Conservation (phyloP, 768 basidiomycete genomes). For the Suillus tomentosus region DNA sequence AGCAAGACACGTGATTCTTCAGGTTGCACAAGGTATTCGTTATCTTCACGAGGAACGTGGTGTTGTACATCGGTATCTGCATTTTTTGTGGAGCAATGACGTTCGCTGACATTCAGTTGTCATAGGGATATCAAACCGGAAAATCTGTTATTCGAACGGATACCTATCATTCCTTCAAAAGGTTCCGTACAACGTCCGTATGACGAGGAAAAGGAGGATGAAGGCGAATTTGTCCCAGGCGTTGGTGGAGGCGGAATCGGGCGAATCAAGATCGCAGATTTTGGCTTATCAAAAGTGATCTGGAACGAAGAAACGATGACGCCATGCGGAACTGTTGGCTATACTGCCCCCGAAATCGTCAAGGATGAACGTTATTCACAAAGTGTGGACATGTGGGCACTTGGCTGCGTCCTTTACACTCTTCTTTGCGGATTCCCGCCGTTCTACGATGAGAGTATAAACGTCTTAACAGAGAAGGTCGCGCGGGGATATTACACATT, state of each 20-base stretch:
- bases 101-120: neutral
- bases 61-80: slow-evolving; percentile 82
- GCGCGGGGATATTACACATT: slow-evolving; percentile 98
- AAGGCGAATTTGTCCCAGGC: slow-evolving; percentile 92
- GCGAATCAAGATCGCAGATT: slow-evolving; percentile 97
- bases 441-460: slow-evolving; percentile 99
- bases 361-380: slow-evolving; percentile 97
- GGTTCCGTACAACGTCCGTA: slow-evolving; percentile 77
- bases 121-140: slow-evolving; percentile 94
- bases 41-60: slow-evolving; percentile 98
- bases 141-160: slow-evolving; percentile 91
- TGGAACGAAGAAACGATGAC: slow-evolving; percentile 99
- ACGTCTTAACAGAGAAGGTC: slow-evolving; percentile 97
- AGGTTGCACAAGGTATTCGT: slow-evolving; percentile 91
- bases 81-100: neutral
- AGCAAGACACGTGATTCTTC: slow-evolving; percentile 95
- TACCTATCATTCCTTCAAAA: slow-evolving; percentile 88
- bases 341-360: slow-evolving; percentile 99
- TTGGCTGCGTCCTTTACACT: slow-evolving; percentile 99
- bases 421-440: slow-evolving; percentile 96
- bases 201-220: slow-evolving; percentile 98
- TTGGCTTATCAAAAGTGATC: slow-evolving; percentile 94
- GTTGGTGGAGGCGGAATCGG: slow-evolving; percentile 97
- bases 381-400: slow-evolving; percentile 99
- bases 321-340: slow-evolving; percentile 99